Base-by-base conservation (phyloP, 495 filamentous ascomycete species). In the Neurospora sp. region DNA sequence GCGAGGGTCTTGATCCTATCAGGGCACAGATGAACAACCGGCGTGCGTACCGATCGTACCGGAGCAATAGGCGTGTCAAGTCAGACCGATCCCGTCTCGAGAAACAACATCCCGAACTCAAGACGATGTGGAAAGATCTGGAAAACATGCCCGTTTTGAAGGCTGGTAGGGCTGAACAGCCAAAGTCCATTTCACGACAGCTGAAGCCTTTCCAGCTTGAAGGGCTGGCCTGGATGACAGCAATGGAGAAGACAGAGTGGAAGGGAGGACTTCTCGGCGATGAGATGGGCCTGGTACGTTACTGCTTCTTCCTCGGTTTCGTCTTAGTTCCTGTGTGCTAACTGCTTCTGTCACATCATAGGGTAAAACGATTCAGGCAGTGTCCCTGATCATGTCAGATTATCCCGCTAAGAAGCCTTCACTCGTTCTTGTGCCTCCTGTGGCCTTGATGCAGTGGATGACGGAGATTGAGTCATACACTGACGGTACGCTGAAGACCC, bases 381-480 rank as follows among this genome's bases (percentile, higher is more conserved):
- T 99, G 8, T 96, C 94, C 10, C 86, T 98, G 16, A 93, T 99
- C 79, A 99, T 98, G 94, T 97, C 94, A 8, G 94, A 99, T 78
- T 97, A 91, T 75, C 94, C 94, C 20, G 92, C 91, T 40, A 89
- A 89, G 70, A 80, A 89, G 40, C 93, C 96, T 6, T 93, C 94
- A 4, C 83, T 99, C 8, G 96, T 99, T 8, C 86, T 98, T 53
- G 93, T 97, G 1, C 96, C 96, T 16, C 96, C 96, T 3, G 96
- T 99, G 71, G 96, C 96, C 73, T 81, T 99, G 42, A 96, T 97
- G 91, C 96, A 99, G 79, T 99, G 96, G 96, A 91, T 92, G 72
- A 91, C 91, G 46, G 96, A 99, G 83, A 98, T 99, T 71, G 86
- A 90, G 75, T 91, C 91, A 74, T 97, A 99, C 79, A 98, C 96